These are phyloP conservation scores for Houttuynia cordata DNA, from an alignment of 164 flowering plant genomes.

Conservation along the genomic window DNA sequence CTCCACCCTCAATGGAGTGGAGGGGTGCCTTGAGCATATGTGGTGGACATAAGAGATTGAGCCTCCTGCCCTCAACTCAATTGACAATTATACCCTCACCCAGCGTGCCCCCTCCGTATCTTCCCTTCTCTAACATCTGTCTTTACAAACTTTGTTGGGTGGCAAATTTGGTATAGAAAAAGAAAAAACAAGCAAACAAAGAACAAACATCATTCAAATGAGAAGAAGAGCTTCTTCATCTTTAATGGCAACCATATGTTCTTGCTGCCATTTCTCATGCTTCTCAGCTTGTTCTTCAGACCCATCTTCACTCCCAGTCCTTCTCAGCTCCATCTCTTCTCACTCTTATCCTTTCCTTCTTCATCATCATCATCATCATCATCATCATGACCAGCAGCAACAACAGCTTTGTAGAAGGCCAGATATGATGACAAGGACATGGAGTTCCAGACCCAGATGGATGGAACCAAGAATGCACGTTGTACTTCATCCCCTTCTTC, in stretches of 20 bases:
- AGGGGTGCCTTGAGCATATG: too few species aligned
- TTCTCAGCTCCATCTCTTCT: conserved; percentile 1
- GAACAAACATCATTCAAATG: neutral
- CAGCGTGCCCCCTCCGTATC: too few species aligned
- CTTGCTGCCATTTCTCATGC: conserved; percentile 14
- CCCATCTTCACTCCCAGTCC: conserved; percentile 6
- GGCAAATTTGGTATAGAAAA: neutral
- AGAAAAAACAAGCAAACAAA: neutral
- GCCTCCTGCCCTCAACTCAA: neutral
- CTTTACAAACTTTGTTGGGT: neutral
- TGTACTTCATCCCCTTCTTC: conserved; percentile 36
- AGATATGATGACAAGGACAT: too few species aligned
- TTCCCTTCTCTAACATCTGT: too few species aligned
- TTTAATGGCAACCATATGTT: conserved; percentile 27
- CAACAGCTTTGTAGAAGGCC: too few species aligned
- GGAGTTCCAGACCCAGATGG: conserved; percentile 3
- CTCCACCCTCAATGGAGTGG: too few species aligned
- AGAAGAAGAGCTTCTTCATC: neutral
- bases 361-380: too few species aligned
- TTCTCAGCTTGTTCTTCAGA: conserved; percentile 10
- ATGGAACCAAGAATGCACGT: conserved; percentile 13
- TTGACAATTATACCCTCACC: neutral
- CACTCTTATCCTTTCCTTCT: conserved; percentile 3
- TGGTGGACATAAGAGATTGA: neutral
- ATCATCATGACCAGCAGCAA: neutral